Evolutionary conservation across 208 protist species (phyloP), one percentile per base, ranked within the genome.

Genomic region (Wallacemonas collosoma): DNA sequence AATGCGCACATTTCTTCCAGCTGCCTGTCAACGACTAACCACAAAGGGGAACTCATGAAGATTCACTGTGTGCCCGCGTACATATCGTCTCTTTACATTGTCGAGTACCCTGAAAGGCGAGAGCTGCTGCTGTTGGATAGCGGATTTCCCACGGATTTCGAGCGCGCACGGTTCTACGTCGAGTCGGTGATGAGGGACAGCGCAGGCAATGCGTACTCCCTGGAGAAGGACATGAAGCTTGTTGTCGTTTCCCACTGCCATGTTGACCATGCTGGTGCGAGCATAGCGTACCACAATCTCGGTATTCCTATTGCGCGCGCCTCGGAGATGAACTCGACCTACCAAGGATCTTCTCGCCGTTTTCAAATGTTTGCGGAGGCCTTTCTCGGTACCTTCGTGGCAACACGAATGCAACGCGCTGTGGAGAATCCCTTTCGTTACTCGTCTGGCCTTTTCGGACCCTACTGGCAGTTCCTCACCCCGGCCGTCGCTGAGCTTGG

Each of bases 51-150:
- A 41, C 77, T 73, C 7, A 80, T 89, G 57, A 76, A 66, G 17
- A 63, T 86, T 35, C 85, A 85, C 68, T 82, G 81, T 56, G 57
- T 89, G 1, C 64, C 85, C n/a, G 80, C 73, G 26, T 84, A 85
- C 57, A 67, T 77, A 3, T 78, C 74, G 1, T 71, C 63, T 2
- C 63, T 89, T 35, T 84, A 85, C 72, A 71, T 85, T 26, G 77
- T 76, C 1, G 75, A 86, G 73, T 89, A 82, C 60, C 72, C 68
- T 0, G 55, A 77, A 53, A 45, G 73, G 5, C 67, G 56, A 8
- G 65, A 79, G 26, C 72, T 89, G 45, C 47, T 89, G 1, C 76
- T 89, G 41, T 65, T 89, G 2, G 80, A 89, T 57, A 76, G 72
- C 61, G 84, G 84, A 2, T 80, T 62, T 71, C 77, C 84, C 6